Base-by-base conservation (phyloP, 2,329 filamentous ascomycete species). In the Boeremia exigua region DNA sequence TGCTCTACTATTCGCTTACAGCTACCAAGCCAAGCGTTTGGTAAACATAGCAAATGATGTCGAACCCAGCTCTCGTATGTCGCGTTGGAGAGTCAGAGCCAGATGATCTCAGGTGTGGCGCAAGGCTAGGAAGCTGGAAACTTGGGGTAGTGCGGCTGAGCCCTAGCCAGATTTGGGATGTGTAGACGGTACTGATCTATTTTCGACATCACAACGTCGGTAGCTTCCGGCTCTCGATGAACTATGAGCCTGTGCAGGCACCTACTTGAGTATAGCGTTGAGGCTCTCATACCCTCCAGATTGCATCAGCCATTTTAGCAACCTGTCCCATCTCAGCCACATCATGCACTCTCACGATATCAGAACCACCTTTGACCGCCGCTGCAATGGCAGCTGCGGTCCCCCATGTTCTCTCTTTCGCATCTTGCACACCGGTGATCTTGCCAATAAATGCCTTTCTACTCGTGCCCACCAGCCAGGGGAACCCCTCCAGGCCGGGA, bases 341-440 rank as follows among this genome's bases (percentile, higher is more conserved):
- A 79, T 98, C 94, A 77, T 99, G 95, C 37, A 99, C 92, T 47
- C 95, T 83, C 40, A 98, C 88, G 55, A 99, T 87, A 79, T 98
- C 93, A 23, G 93, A 93, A 2, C 95, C 95, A 6, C 91, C 91
- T 58, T 89, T 86, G 28, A 99, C 84, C 40, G 92, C 91, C 6
- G 92, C 92, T 3, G 90, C 88, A 8, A 98, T 90, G 0, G 92
- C 91, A 10, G 91, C 92, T 10, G 92, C 93, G 2, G 95, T 98
- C 10, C 95, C 95, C 86, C 88, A 95, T 8, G 84, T 81, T 59
- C 94, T 84, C 65, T 92, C 85, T 58, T 81, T 82, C 0, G 92
- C 85, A 64, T 87, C 84, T 57, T 84, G 76, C 1, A 92, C 90
- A 0, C 89, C 91, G 0, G 93, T 96, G 29, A 96, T 82, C 63